These are phyloP conservation scores for Erysiphe pulchra DNA, from an alignment of 2,329 filamentous ascomycete species.

Conservation along the genomic window DNA sequence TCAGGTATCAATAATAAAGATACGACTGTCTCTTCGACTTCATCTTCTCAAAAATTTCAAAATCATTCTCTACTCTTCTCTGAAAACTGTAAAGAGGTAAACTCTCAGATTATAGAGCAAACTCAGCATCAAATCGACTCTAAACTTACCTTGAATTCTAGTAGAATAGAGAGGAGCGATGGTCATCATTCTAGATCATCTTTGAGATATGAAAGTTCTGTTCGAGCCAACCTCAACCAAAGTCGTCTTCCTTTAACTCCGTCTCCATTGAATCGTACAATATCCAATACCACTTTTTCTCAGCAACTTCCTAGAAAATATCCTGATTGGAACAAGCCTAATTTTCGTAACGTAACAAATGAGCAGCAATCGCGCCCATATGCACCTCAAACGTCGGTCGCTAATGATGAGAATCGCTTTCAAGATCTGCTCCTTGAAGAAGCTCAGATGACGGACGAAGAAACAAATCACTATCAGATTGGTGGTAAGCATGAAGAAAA, in stretches of 20 bases:
- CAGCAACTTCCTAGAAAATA: not conserved
- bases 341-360: not conserved
- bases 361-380: not conserved
- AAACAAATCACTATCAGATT: conserved; percentile 1
- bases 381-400: not conserved
- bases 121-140: not conserved
- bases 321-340: not conserved
- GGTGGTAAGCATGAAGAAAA: conserved; percentile 1
- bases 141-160: not conserved
- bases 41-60: conserved; percentile 1
- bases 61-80: conserved; percentile 2
- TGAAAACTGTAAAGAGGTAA: conserved; percentile 7
- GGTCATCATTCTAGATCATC: not conserved
- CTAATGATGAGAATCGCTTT: conserved; percentile 7
- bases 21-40: no score
- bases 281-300: not conserved
- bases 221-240: not conserved
- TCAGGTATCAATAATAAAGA: conserved; percentile 1
- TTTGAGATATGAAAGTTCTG: not conserved
- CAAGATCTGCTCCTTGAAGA: conserved; percentile 9
- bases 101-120: conserved; percentile 11
- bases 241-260: not conserved
- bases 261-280: not conserved
- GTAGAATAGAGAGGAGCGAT: not conserved
- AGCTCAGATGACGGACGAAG: conserved; percentile 2